phyloP scores from a whole-genome alignment of 1,284 basidiomycete species.

The Ganoderma sinense region DNA sequence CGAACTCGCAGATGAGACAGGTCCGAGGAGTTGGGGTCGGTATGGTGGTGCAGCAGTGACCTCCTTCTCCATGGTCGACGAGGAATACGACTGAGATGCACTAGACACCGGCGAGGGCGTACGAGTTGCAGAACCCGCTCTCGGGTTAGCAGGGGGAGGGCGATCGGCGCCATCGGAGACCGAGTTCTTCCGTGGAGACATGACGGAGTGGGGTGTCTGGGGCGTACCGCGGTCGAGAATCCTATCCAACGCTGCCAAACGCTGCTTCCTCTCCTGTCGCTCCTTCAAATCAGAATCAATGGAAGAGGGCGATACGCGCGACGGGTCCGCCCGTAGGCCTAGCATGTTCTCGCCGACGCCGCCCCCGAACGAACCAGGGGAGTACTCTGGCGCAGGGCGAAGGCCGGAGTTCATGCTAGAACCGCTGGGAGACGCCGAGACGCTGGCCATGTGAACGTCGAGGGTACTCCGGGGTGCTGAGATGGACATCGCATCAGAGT shows the following conservation, averaged over 20 bases:
- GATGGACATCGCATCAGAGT: slow-evolving; percentile 37
- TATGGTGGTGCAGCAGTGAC: not conserved
- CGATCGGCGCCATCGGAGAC: slow-evolving; percentile 22
- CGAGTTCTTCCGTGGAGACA: slow-evolving; percentile 20
- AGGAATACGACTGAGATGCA: slow-evolving; percentile 19
- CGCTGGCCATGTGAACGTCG: slow-evolving; percentile 42
- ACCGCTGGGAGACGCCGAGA: slow-evolving; percentile 40
- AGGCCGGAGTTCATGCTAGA: slow-evolving; percentile 29
- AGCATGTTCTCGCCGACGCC: slow-evolving; percentile 28
- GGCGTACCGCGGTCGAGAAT: not conserved
- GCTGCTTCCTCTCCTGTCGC: slow-evolving; percentile 26
- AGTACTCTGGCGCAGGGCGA: slow-evolving; percentile 27
- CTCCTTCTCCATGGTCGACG: slow-evolving; percentile 19
- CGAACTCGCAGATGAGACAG: slow-evolving; percentile 21
- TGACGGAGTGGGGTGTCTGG: not conserved
- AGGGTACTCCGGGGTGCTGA: slow-evolving; percentile 41
- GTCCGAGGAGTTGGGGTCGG: slow-evolving; percentile 18
- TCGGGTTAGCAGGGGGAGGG: slow-evolving; percentile 16
- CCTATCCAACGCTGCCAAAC: slow-evolving; percentile 11
- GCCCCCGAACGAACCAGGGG: slow-evolving; percentile 23
- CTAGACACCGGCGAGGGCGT: slow-evolving; percentile 28
- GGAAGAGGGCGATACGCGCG: slow-evolving; percentile 27
- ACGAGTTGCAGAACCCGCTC: slow-evolving; percentile 24
- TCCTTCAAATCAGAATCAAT: slow-evolving; percentile 26
- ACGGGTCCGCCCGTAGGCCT: slow-evolving; percentile 25